Percentiles rank a stretch among this genome's conserved stretches.
These are phyloP conservation scores for Lycium barbarum DNA, from an alignment of 257 asterid genomes.

Conservation along the genomic window DNA sequence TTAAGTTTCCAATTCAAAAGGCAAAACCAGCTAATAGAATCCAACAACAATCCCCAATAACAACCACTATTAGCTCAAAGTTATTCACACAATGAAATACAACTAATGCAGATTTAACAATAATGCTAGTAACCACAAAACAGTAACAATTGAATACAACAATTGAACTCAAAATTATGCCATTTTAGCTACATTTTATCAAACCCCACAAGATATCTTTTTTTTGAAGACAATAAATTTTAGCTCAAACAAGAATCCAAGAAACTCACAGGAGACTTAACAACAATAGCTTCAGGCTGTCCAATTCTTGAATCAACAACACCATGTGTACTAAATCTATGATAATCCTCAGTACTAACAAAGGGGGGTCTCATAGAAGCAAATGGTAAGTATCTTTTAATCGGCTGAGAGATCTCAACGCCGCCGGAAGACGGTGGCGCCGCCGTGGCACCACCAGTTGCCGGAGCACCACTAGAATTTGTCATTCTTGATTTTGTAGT, in stretches of 20 bases:
- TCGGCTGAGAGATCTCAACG: conserved; percentile 56
- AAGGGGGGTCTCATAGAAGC: conserved; percentile 85
- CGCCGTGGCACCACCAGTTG: conserved; percentile 40
- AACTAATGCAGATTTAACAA: neutral
- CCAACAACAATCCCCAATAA: too few species aligned
- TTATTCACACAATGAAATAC: neutral
- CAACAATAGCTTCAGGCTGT: conserved; percentile 48
- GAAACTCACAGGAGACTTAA: conserved; percentile 73
- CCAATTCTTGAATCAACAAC: neutral
- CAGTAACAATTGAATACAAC: too few species aligned
- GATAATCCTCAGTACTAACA: conserved; percentile 67
- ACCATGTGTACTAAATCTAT: conserved; percentile 47
- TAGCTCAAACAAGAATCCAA: neutral
- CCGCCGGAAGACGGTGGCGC: conserved; percentile 50
- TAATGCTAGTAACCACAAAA: conserved; percentile 21
- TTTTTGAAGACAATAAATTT: too few species aligned
- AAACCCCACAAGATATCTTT: neutral
- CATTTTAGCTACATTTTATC: neutral
- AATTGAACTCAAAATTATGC: too few species aligned
- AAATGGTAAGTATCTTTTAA: conserved; percentile 77
- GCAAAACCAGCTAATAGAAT: too few species aligned
- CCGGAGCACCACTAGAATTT: conserved; percentile 56
- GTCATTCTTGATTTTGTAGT: conserved; percentile 44
- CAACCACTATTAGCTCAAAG: neutral
- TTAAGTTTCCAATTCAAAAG: too few species aligned